Conservation (phyloP, 345 rosid genomes). For the Reutealis trisperma region DNA sequence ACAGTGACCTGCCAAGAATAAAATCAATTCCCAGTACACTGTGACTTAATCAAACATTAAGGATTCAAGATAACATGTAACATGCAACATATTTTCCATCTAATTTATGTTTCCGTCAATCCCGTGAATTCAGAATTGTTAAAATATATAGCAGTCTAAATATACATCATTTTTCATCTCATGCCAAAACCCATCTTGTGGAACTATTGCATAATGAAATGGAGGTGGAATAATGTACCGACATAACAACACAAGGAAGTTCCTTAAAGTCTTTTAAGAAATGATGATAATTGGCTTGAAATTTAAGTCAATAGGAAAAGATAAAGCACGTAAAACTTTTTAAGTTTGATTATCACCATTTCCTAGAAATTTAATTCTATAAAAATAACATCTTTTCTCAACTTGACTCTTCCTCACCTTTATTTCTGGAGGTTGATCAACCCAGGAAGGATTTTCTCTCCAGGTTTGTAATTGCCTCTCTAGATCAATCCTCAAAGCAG, state of each 20-base stretch:
- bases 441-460: conserved; percentile 81
- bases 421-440: conserved; percentile 54
- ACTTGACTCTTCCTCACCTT: conserved; percentile 44
- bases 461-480: conserved; percentile 71
- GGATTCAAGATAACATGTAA: neutral
- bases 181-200: neutral
- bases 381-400: neutral
- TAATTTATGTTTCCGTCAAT: neutral
- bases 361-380: conserved; percentile 1
- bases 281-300: too few relatives aligned
- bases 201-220: conserved; percentile 3
- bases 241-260: neutral
- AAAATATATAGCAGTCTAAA: neutral
- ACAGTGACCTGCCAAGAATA: conserved; percentile 71
- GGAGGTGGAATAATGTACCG: neutral
- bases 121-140: neutral
- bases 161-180: neutral
- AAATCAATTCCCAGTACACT: conserved; percentile 20
- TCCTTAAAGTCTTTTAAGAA: neutral
- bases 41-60: neutral
- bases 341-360: neutral
- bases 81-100: neutral
- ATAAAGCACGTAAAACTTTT: neutral
- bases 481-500: conserved; percentile 42
- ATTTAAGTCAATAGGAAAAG: too few relatives aligned